Base-by-base conservation (phyloP, 1,284 basidiomycete species). In the Sanguinoderma infundibulare region DNA sequence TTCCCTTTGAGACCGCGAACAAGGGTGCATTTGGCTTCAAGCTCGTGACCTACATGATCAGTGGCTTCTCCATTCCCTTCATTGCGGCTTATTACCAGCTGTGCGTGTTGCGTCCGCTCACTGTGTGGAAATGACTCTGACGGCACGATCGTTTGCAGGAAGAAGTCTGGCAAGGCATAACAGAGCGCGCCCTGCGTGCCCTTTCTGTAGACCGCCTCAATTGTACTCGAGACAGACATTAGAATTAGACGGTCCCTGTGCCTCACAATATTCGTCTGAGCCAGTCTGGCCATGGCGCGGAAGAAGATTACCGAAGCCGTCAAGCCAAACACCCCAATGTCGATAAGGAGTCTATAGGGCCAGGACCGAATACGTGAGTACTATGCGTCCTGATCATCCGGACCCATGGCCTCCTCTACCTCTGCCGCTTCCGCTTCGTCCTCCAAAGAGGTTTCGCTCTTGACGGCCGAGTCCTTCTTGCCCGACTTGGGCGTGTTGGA, bases 61-160 rank as follows among this genome's bases (percentile, higher is more conserved):
- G 76, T 20, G 90, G 90, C 22, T 91, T 92, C 72, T 73, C 81
- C 60, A 82, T 92, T 64, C 91, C 91, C 34, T 86, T 91, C 73
- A 65, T 82, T 60, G 90, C 89, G 3, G 77, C 84, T 9, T 74
- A 70, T 38, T 86, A 82, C 71, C 90, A 91, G 75, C 66, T 92
- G 91, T 93, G 69, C 67, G 91, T 69, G 9, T 79, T 2, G 15
- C 49, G 17, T 58, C 17, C 51, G 49, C n/a, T 24, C 17, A 30
- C 3, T 50, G 22, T n/a, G 20, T 30, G 17, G 15, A 30, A 22
- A 5, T 22, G 28, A 24, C 20, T n/a, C 60, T 57, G 34, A 64
- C 40, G 9, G 42, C 32, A 58, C 30, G 20, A 15, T 22, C 32
- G 20, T 35, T 15, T 64, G 46, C 40, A 70, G 69, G 65, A 63